These are phyloP conservation scores for Lippia alba DNA, from an alignment of 305 asterid genomes.

Conservation along the genomic window DNA sequence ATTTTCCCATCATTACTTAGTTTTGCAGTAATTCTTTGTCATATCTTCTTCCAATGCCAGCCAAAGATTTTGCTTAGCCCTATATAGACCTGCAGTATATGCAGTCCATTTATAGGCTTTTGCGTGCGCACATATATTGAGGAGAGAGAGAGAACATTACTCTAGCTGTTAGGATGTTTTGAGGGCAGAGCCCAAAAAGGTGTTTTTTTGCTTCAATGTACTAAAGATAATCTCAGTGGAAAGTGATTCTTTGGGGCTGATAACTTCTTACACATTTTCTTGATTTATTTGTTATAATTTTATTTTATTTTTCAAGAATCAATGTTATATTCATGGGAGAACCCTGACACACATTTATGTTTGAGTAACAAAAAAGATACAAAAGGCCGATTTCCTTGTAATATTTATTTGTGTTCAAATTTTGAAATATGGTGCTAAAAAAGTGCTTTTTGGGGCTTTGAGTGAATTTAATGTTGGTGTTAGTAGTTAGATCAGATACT, in stretches of 20 bases:
- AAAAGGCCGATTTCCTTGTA: background rate
- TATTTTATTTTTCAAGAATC: background rate
- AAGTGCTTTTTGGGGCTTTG: slow-evolving; percentile 19
- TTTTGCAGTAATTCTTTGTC: slow-evolving; percentile 44
- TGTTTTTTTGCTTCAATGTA: slow-evolving; percentile 17
- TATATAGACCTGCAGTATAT: slow-evolving; percentile 46
- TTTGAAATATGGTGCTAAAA: slow-evolving; percentile 3
- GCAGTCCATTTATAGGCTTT: slow-evolving; percentile 50
- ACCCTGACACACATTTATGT: background rate
- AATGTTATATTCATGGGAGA: background rate
- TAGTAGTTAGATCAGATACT: background rate
- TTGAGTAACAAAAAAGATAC: background rate
- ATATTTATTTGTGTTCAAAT: background rate
- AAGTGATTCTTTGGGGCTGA: background rate
- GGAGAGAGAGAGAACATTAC: slow-evolving; percentile 25
- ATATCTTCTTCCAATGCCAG: slow-evolving; percentile 69
- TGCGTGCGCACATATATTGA: slow-evolving; percentile 44
- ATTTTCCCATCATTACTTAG: slow-evolving; percentile 35
- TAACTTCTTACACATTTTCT: background rate
- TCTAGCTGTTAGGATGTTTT: slow-evolving; percentile 28
- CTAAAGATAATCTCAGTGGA: too few species aligned
- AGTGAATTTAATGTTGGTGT: slow-evolving; percentile 7
- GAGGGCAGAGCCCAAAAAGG: slow-evolving; percentile 34
- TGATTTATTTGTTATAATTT: background rate
- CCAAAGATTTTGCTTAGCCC: slow-evolving; percentile 46